A percentile compares a stretch with the other conserved stretches of the same genome.
phyloP scores from a whole-genome alignment of 192 early-diverging fungal species.

The Coemansia sp. region DNA sequence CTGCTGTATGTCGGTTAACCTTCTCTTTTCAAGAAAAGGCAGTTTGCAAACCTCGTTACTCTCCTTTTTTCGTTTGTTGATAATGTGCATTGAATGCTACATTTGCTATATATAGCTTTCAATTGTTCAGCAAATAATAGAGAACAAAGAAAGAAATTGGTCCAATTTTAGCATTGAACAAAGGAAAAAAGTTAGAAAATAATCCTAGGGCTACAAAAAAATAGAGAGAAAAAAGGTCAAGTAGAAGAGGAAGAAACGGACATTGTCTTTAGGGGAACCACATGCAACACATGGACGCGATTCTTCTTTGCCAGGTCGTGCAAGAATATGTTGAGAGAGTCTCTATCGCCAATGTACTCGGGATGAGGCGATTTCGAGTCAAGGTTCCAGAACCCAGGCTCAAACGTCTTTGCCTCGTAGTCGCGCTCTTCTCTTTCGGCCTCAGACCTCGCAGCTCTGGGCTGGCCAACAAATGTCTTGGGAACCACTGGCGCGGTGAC shows the following conservation, averaged over 20 bases:
- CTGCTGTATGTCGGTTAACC: not conserved
- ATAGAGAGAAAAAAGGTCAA: not conserved
- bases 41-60: not conserved
- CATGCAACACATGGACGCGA: slow-evolving; percentile 42
- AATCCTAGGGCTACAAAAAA: slow-evolving; percentile 2
- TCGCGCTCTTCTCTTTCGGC: slow-evolving; percentile 23
- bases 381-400: slow-evolving; percentile 53
- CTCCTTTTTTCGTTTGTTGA: not conserved
- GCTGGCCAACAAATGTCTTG: slow-evolving; percentile 33
- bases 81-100: not conserved
- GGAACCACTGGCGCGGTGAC: slow-evolving; percentile 32
- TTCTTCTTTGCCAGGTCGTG: slow-evolving; percentile 28
- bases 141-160: too few relatives aligned
- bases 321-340: slow-evolving; percentile 32
- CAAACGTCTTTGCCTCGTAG: slow-evolving; percentile 22
- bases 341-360: slow-evolving; percentile 36
- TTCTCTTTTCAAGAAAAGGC: not conserved
- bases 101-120: not conserved
- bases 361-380: slow-evolving; percentile 43
- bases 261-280: slow-evolving; percentile 26
- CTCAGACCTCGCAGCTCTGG: slow-evolving; percentile 29
- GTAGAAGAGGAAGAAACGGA: slow-evolving; percentile 19
- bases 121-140: not conserved
- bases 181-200: not conserved
- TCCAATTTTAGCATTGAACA: not conserved